Base-by-base conservation (phyloP, 371 early-diverging fungal species). In the Mucor plumbeus region DNA sequence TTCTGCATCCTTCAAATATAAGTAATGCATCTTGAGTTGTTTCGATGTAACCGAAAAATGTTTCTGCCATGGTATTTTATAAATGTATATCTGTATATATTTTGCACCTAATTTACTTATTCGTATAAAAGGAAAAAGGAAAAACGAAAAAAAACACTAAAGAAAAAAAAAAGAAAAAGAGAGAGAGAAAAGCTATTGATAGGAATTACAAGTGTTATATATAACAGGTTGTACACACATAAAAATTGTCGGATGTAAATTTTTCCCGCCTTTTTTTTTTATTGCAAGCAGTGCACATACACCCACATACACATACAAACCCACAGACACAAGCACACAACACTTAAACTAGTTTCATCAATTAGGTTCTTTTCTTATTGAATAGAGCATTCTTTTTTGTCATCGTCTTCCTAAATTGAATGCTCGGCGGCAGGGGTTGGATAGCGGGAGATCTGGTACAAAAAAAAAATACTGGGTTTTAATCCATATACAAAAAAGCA, bases 1-100 rank as follows among this genome's bases (percentile, higher is more conserved):
- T 74, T 67, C 90, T 87, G 67, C 91, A 91, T 0, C 91, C 93
- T 77, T 94, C 92, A 63, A 93, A 88, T 11, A 93, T 73, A 44
- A 92, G 79, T 34, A 92, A 80, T 1, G 90, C 90, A 68, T 93
- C 94, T 72, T 85, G 83, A 0, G 92, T 86, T 1, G 91, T 86
- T 65, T 90, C 87, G 56, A 93, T 82, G 62, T 83, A 87, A 9
- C 92, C 92, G 71, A 83, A 82, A 70, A 88, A 92, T 13, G 90
- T 88, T 59, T 89, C 89, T 41, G 79, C 67, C 65, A 83, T 77
- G 40, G 7, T 41, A 31, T 60, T 13, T 44, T 26, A 6, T 57
- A 13, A 57, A 36, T 9, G 21, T 35, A 19, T 6, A 38, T 38
- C 4, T 38, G 11, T 19, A 7, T 47, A n/a, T 61, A 15, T 44